Base-by-base conservation (phyloP, 306 rosid genomes). In the Ammopiptanthus mongolicus region DNA sequence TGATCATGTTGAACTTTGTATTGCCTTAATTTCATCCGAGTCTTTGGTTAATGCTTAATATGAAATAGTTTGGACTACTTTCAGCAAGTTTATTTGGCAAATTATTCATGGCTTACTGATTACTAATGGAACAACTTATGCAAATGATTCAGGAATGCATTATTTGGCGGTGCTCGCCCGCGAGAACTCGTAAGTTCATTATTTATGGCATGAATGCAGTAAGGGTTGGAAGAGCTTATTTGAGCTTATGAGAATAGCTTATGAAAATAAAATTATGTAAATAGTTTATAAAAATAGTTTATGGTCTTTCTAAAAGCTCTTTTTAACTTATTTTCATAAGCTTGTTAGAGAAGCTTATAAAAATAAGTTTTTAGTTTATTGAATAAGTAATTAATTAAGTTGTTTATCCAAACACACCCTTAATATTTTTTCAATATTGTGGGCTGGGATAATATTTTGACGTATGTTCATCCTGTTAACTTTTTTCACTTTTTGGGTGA, bases 111-210 rank as follows among this genome's bases (percentile, higher is more conserved):
- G 47, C 60, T 34, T 64, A 58, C 9, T 71, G 41, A 52, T 48
- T 73, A 66, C 50, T 65, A 77, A 81, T 77, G 47, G 61, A 63
- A 70, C 17, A 37, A 56, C 25, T 73, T 36, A 41, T 67, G 55
- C 81, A 65, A 78, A 65, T 80, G 68, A 53, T 90, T 89, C 91
- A 96, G 99, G 96, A 86, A 82, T 71, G 80, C 87, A 15, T 78
- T 96, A 81, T 96, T 92, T 85, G 97, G 99, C 73, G 99, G 98
- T 80, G 98, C 99, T 83, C 97, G 99, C 33, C 99, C 99, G 1
- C 88, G 99, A 63, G 99, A 96, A 78, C 85, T 90, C 59, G 99
- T 92, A 84, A 83, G 92, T 84, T 50, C 22, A 47, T 63, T 37
- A 48, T 47, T 51, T 72, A 13, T 62, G 1, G 28, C 69, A 59